These are phyloP conservation scores for Spongiforma sp. DNA, from an alignment of 1,284 basidiomycete species.

Conservation along the genomic window DNA sequence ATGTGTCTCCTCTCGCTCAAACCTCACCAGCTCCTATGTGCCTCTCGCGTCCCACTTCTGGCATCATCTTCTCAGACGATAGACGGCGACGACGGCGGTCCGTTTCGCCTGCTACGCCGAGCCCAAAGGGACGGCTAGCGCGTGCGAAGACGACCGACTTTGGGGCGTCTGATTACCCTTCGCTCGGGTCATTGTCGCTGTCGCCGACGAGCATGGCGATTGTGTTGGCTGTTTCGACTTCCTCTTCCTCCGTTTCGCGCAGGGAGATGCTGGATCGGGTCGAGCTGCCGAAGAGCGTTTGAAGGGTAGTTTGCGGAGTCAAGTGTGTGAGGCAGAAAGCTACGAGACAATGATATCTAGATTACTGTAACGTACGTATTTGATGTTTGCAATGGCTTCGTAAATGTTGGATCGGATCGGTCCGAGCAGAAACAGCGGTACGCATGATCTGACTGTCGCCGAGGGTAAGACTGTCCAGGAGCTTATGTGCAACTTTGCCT, in stretches of 20 bases:
- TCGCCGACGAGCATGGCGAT: constrained; percentile 33
- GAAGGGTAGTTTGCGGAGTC: too few relatives aligned
- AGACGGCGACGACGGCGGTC: background rate
- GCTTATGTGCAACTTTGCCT: constrained; percentile 66
- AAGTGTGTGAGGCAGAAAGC: too few relatives aligned
- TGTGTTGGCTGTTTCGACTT: too few relatives aligned
- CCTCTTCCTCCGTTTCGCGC: too few relatives aligned
- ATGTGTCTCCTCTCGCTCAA: background rate
- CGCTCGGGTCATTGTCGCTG: constrained; percentile 28
- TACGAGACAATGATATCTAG: too few relatives aligned
- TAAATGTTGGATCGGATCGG: too few relatives aligned
- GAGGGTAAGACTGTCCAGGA: constrained; percentile 58
- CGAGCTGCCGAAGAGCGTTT: too few relatives aligned
- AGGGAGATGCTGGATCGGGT: too few relatives aligned
- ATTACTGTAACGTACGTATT: too few relatives aligned
- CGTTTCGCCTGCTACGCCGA: constrained; percentile 20
- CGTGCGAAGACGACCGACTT: background rate
- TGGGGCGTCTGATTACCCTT: constrained; percentile 7
- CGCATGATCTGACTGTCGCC: constrained; percentile 83
- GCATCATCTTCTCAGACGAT: background rate
- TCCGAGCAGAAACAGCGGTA: constrained; percentile 98
- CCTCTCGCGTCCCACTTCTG: background rate
- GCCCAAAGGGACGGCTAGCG: constrained; percentile 10
- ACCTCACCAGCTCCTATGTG: background rate
- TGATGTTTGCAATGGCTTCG: too few relatives aligned